phyloP scores from a whole-genome alignment of 2,329 filamentous ascomycete genomes.

The Zasmidium citrigriseum region DNA sequence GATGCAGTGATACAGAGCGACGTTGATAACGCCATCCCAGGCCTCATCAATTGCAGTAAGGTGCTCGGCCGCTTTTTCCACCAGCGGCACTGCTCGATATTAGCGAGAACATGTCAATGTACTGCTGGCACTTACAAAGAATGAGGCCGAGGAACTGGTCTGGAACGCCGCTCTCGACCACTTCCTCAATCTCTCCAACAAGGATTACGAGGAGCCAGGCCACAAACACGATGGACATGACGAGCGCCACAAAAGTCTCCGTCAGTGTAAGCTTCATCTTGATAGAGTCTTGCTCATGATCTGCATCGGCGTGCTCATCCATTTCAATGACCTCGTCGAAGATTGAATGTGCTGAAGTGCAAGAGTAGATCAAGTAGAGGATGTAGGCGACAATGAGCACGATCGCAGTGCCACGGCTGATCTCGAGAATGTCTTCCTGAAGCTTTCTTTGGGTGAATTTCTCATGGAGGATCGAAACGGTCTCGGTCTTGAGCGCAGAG shows the following conservation, averaged over 20 bases:
- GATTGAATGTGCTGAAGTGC: constrained; percentile 72
- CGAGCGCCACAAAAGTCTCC: constrained; percentile 68
- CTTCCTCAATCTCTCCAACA: constrained; percentile 70
- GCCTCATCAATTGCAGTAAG: constrained; percentile 81
- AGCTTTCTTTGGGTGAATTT: constrained; percentile 43
- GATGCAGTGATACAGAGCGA: constrained; percentile 80
- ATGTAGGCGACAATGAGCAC: constrained; percentile 69
- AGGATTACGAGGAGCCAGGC: constrained; percentile 72
- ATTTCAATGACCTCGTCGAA: constrained; percentile 72
- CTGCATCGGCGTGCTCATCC: constrained; percentile 68
- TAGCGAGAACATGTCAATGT: neutral
- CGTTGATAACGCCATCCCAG: constrained; percentile 74
- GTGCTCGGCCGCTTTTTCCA: constrained; percentile 84
- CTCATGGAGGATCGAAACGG: constrained; percentile 29
- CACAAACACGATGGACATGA: constrained; percentile 66
- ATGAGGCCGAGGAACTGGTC: constrained; percentile 70
- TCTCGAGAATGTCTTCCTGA: constrained; percentile 56
- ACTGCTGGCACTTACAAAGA: constrained; percentile 43
- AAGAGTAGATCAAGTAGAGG: constrained; percentile 67
- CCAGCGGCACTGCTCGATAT: constrained; percentile 59
- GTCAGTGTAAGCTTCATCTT: constrained; percentile 73
- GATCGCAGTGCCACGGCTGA: constrained; percentile 70
- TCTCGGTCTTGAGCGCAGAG: constrained; percentile 34
- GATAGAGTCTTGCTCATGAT: constrained; percentile 59
- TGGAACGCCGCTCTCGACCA: constrained; percentile 50